Conservation (phyloP, 176 grass and related monocot genomes). For the Coix lacrymajobi region DNA sequence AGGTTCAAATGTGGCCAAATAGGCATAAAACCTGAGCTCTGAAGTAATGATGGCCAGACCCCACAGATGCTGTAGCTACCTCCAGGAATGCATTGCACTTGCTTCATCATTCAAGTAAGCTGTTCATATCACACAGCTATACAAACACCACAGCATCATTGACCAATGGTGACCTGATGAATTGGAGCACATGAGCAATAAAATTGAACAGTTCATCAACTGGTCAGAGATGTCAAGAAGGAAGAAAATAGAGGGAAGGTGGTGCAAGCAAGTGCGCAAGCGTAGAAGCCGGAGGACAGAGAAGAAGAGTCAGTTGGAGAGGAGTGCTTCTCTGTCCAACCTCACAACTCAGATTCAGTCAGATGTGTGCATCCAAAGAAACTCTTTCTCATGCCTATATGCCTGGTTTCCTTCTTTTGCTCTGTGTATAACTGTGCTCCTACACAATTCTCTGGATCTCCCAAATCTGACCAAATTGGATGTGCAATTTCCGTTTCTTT, state of each 20-base stretch:
- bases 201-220: neutral
- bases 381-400: neutral
- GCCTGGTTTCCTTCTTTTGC: neutral
- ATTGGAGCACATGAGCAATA: neutral
- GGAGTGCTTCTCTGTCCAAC: constrained; percentile 52
- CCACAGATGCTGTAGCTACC: neutral
- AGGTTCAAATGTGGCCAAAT: neutral
- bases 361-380: constrained; percentile 34
- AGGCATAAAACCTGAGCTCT: neutral
- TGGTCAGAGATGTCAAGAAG: neutral
- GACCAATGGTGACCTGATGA: constrained; percentile 22
- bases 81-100: neutral
- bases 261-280: constrained; percentile 1
- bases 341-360: neutral
- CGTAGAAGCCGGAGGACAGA: neutral
- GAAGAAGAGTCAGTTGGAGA: constrained; percentile 33
- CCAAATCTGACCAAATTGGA: constrained; percentile 20
- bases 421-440: neutral
- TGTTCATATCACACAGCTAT: neutral
- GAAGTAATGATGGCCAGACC: neutral
- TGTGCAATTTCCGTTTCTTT: neutral
- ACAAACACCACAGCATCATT: neutral
- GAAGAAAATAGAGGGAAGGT: constrained; percentile 7
- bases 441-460: neutral
- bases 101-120: neutral